A percentile compares a stretch with the other conserved stretches of the same genome.
Conservation (phyloP, 1,284 basidiomycete genomes). For the Ceratobasidium sp. region DNA sequence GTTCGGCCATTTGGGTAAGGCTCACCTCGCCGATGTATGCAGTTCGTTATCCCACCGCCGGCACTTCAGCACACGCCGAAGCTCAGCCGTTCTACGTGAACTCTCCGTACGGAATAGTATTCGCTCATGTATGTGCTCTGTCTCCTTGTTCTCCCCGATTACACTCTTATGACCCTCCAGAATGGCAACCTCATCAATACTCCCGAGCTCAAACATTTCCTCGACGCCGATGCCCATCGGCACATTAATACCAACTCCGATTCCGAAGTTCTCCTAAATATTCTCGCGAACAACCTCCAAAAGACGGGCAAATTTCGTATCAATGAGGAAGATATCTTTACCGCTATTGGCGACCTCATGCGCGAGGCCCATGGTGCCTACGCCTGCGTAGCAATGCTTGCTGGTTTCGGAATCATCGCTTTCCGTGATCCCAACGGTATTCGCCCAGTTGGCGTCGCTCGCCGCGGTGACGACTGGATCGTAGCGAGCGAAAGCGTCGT, state of each 20-base stretch:
- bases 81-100: slow-evolving; percentile 99
- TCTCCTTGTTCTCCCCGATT: neutral
- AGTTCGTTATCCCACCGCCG: slow-evolving; percentile 99
- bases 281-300: slow-evolving; percentile 97
- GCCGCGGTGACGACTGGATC: slow-evolving; percentile 86
- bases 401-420: slow-evolving; percentile 98
- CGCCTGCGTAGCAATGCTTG: slow-evolving; percentile 97
- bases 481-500: slow-evolving; percentile 98
- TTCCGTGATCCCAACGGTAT: slow-evolving; percentile 99
- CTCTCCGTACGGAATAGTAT: slow-evolving; percentile 97
- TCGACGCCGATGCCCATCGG: slow-evolving; percentile 96
- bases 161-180: slow-evolving; percentile 60
- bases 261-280: slow-evolving; percentile 97
- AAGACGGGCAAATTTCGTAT: slow-evolving; percentile 99
- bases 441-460: slow-evolving; percentile 88
- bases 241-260: slow-evolving; percentile 99
- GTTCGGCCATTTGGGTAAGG: slow-evolving; percentile 46
- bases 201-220: slow-evolving; percentile 83
- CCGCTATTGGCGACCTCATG: slow-evolving; percentile 92
- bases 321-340: slow-evolving; percentile 99
- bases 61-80: slow-evolving; percentile 97
- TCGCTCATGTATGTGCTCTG: slow-evolving; percentile 84
- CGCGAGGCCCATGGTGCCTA: slow-evolving; percentile 91
- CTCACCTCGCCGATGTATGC: slow-evolving; percentile 38
- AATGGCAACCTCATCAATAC: slow-evolving; percentile 99